Evolutionary conservation across 176 grass and related monocot species (phyloP).

Genomic region (Ensete ventricosum): DNA sequence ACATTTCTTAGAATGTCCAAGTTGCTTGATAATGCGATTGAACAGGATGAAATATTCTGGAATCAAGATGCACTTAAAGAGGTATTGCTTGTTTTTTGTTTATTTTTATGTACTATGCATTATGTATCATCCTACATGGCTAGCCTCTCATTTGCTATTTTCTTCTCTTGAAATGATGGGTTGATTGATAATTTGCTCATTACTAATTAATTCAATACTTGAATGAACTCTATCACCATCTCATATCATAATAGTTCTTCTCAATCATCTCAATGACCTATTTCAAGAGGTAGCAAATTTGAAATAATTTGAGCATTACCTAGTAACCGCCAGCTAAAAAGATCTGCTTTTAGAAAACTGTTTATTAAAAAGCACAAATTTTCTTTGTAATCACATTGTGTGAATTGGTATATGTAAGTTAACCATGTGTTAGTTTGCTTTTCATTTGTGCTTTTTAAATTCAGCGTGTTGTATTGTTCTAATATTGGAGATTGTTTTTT

Average conservation of each 20-base stretch:
- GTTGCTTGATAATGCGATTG: conserved; percentile 60
- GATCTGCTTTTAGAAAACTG: background rate
- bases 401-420: background rate
- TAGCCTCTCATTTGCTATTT: background rate
- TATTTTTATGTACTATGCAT: background rate
- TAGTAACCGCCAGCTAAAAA: background rate
- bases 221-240: background rate
- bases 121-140: background rate
- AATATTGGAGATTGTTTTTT: background rate
- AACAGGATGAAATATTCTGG: conserved; percentile 78
- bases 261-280: background rate
- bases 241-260: too few relatives aligned
- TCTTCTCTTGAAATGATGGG: background rate
- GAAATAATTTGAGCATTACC: background rate
- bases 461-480: background rate
- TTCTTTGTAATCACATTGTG: background rate
- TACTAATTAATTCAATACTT: background rate
- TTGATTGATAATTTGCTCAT: background rate
- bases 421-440: background rate
- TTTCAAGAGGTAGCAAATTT: background rate
- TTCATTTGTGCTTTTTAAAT: conserved; percentile 1
- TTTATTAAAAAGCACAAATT: background rate
- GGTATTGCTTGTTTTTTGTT: conserved; percentile 18
- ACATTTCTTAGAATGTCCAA: conserved; percentile 63
- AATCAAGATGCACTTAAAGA: conserved; percentile 77